phyloP scores from a whole-genome alignment of 83 land plant genomes.

The Picea mariana region DNA sequence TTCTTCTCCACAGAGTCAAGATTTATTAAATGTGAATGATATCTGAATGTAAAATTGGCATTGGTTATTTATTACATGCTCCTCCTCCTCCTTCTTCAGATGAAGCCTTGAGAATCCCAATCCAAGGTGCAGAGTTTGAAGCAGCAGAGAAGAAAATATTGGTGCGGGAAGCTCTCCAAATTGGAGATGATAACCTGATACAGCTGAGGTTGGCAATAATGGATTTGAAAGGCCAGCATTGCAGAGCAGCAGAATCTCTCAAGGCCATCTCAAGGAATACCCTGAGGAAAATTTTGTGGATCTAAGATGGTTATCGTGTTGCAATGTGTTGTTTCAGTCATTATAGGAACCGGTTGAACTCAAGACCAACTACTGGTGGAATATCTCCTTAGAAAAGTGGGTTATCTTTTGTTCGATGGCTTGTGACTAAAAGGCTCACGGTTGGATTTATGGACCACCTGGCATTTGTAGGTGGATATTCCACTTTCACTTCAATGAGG shows the following conservation, averaged over 20 bases:
- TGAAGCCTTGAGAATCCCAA: slow-evolving; percentile 10
- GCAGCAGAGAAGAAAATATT: not conserved
- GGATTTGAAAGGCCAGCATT: slow-evolving; percentile 7
- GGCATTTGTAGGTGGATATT: no score
- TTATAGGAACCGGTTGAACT: not conserved
- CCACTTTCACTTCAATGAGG: no score
- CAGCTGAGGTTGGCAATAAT: not conserved
- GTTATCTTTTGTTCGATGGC: no score
- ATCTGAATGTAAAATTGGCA: no score
- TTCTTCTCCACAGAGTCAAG: no score
- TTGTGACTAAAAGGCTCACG: no score
- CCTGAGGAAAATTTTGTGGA: not conserved
- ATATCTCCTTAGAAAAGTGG: no score
- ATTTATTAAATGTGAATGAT: no score
- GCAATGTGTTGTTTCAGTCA: no score
- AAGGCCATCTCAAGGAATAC: not conserved
- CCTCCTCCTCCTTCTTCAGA: not conserved
- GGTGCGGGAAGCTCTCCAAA: not conserved
- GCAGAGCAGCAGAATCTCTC: not conserved
- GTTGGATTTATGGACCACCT: no score
- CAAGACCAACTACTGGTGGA: not conserved
- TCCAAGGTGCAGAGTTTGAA: not conserved
- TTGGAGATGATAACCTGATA: slow-evolving; percentile 8
- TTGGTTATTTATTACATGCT: no score
- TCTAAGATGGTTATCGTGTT: not conserved